Evolutionary conservation across 2,329 filamentous ascomycete genomes (phyloP), one percentile per base, ranked within the genome.

Genomic region (Arthroderma sp.): DNA sequence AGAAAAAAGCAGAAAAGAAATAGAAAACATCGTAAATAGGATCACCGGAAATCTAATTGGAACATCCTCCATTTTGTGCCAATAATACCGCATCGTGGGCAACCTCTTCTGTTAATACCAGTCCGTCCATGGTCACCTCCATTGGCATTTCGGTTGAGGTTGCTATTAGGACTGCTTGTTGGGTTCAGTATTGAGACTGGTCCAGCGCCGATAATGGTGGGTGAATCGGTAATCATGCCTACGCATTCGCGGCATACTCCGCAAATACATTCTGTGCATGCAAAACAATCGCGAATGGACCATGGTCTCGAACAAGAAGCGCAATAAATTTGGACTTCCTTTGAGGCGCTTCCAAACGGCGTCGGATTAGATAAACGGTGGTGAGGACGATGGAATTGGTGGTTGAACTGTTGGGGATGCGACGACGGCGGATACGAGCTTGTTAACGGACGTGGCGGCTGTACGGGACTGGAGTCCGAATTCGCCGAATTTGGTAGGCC

Each of bases 221-320:
- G 59, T 66, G 64, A 48, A 65, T 66, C 58, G 42, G 68, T 63
- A 52, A 68, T 67, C 58, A 65, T 59, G 44, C 59, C 57, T 47
- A 95, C 86, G 57, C 89, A 96, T 48, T 86, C 79, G 51, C 82
- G 78, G 63, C 91, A 96, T 41, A 96, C 75, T 10, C 88, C 89
- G 60, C 86, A 94, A 51, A 96, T 94, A 62, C 91, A 96, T 63
- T 95, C 88, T 1, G 88, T 94, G 62, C 89, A 96, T 22, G 89
- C 89, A 58, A 87, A 95, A 31, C 86, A 91, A 56, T 89, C 83
- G 56, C 80, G 82, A 28, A 96, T 69, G 7, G 81, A 69, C 42
- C 82, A 88, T 11, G 87, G 71, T 33, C 82, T 78, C 51, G 85
- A 80, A 59, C 89, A 96, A 40, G 83, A 84, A 15, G 88, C 85